Base-by-base conservation (phyloP, 345 rosid genomes). In the Tarenaya hassleriana region DNA sequence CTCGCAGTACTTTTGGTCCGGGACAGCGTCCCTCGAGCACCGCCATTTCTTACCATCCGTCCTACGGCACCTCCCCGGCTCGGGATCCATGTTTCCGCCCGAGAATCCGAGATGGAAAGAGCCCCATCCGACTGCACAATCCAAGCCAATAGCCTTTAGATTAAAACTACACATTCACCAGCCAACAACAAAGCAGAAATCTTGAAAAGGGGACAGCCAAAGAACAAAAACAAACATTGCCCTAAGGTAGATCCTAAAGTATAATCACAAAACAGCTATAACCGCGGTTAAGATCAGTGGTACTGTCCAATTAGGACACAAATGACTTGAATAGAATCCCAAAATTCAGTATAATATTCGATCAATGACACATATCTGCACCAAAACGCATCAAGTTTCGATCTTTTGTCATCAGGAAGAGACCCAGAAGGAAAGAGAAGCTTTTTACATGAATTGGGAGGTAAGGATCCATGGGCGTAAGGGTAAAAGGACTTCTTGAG, bases 31-130 rank as follows among this genome's bases (percentile, higher is more conserved):
- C 54, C 76, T 76, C 4, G 94, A 72, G 78, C 94, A 84, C 51
- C 82, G 75, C 94, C 94, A 84, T 73, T 84, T 84, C 77, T 84
- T 84, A 16, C 94, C 94, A 68, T 84, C 94, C 1, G 94, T 81
- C 55, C 88, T 61, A 9, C 83, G 79, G 56, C 94, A 84, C 78
- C 94, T 76, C 40, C 81, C 86, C 2, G 89, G 89, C 55, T 84
- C 86, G 5, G 79, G 76, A 65, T 84, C 84, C 37, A 61, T 55
- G 69, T 54, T 82, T 46, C 78, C 73, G 29, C 81, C 75, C 0
- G 77, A 60, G 18, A 68, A 81, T 24, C 81, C 83, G 0, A 82
- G 73, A 69, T 74, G 86, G 59, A 85, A 79, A 51, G 64, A 8
- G 14, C 84, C 81, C 94, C 88, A 78, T 56, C 87, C 78, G 41